Conservation (phyloP, 345 rosid species). For the Ceriops decandra region DNA sequence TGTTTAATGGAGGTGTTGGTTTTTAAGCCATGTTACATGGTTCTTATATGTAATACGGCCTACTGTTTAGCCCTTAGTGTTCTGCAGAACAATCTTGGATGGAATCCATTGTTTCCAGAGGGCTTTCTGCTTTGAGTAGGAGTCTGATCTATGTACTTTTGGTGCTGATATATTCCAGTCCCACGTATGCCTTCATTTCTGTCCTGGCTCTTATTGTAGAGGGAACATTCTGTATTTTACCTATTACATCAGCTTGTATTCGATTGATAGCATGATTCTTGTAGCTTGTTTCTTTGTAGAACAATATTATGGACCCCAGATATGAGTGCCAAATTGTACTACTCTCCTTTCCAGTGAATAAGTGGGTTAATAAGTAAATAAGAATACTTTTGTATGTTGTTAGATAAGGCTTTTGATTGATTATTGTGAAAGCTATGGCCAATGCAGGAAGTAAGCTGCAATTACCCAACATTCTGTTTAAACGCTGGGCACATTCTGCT, state of each 20-base stretch:
- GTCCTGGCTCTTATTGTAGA: slow-evolving; percentile 6
- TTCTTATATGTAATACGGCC: neutral
- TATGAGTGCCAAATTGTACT: neutral
- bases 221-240: slow-evolving; percentile 1
- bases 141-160: neutral
- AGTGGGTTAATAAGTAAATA: too few species aligned
- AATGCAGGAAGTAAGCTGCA: too few species aligned
- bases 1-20: neutral
- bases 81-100: neutral
- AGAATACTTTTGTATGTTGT: too few species aligned
- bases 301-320: neutral
- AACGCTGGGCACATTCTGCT: too few species aligned
- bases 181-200: neutral
- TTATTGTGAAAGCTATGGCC: too few species aligned
- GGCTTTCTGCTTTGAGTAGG: neutral
- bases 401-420: too few species aligned
- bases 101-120: neutral
- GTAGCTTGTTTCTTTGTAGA: slow-evolving; percentile 1
- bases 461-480: too few species aligned
- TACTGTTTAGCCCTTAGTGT: neutral
- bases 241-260: neutral
- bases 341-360: neutral
- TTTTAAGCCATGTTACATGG: neutral
- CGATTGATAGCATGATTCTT: neutral
- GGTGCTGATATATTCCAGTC: neutral